A percentile compares a stretch with the other conserved stretches of the same genome.
phyloP scores from a whole-genome alignment of 495 filamentous ascomycete species.

The Trichoderma asperelloides region DNA sequence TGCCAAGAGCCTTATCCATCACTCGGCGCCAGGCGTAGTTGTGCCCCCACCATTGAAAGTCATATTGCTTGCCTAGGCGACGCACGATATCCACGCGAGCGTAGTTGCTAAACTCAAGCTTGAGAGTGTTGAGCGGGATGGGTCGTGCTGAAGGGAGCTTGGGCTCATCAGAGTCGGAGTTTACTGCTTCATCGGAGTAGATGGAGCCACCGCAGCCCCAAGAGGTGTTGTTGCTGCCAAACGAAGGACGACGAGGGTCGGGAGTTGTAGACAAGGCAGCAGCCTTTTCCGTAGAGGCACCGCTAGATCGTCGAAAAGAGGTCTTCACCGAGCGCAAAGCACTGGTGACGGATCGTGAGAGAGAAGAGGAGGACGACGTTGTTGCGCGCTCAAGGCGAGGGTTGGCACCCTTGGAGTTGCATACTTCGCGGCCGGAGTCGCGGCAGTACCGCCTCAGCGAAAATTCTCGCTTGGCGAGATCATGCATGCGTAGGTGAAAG shows the following conservation, averaged over 20 bases:
- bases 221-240: slow-evolving; percentile 15
- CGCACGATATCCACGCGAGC: slow-evolving; percentile 80
- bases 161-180: slow-evolving; percentile 20
- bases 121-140: slow-evolving; percentile 60
- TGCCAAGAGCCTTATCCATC: slow-evolving; percentile 49
- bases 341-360: slow-evolving; percentile 52
- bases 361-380: neutral
- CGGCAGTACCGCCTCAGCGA: slow-evolving; percentile 87
- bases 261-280: slow-evolving; percentile 42
- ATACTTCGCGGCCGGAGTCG: slow-evolving; percentile 88
- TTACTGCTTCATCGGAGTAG: slow-evolving; percentile 15
- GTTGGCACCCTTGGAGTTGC: slow-evolving; percentile 71
- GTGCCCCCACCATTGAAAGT: slow-evolving; percentile 86
- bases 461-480: slow-evolving; percentile 76
- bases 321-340: slow-evolving; percentile 43
- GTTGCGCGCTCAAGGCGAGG: slow-evolving; percentile 22
- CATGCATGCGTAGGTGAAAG: slow-evolving; percentile 94
- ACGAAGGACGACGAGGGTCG: slow-evolving; percentile 23
- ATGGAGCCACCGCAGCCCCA: slow-evolving; percentile 9
- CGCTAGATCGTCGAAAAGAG: slow-evolving; percentile 36
- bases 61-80: slow-evolving; percentile 63
- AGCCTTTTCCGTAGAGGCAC: slow-evolving; percentile 32
- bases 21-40: slow-evolving; percentile 79
- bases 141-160: slow-evolving; percentile 28
- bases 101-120: slow-evolving; percentile 95